Base-by-base conservation (phyloP, 2,329 filamentous ascomycete species). In the Scolecobasidium constrictum region DNA sequence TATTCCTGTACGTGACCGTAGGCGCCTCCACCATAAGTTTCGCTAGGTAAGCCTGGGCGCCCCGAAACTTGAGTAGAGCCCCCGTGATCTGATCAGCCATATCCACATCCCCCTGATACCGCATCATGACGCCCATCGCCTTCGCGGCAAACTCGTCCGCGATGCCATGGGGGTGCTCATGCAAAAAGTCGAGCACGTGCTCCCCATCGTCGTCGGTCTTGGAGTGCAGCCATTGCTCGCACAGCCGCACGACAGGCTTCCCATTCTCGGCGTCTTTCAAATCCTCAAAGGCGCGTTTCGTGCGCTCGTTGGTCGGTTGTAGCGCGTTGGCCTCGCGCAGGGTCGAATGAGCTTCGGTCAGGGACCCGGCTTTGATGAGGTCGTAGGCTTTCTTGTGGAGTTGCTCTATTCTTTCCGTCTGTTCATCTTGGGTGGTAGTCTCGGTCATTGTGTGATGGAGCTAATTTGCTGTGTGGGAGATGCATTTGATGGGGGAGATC, bases 291-390 rank as follows among this genome's bases (percentile, higher is more conserved):
- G 56, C 59, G 34, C 59, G 56, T 48, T 62, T 64, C 45, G 70
- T 56, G 17, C 56, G 51, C 9, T 54, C 51, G 49, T 64, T 62
- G 12, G 63, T 54, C 22, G 65, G 60, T 40, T 63, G 61, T 28
- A 71, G 56, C 35, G 60, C 59, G 18, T 61, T 62, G 23, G 66
- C 67, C 51, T 69, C 62, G 36, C 62, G 58, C 43, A 70, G 52
- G n/a, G 59, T 56, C 37, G 58, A 52, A 19, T 62, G 62, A 17
- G 65, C 66, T 42, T 60, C 55, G 35, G 56, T 53, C 35, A 66
- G 51, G 33, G 64, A 55, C 40, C 49, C 51, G 15, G 36, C 43
- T 11, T 49, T 40, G 20, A 48, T 49, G 33, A 47, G 45, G 17
- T 54, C 48, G 13, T 26, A 17, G 33, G 47, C 47, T 19, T 46